Percentiles rank a stretch among this genome's conserved stretches.
Conservation (phyloP, 768 basidiomycete species). For the Boletus insuetus region DNA sequence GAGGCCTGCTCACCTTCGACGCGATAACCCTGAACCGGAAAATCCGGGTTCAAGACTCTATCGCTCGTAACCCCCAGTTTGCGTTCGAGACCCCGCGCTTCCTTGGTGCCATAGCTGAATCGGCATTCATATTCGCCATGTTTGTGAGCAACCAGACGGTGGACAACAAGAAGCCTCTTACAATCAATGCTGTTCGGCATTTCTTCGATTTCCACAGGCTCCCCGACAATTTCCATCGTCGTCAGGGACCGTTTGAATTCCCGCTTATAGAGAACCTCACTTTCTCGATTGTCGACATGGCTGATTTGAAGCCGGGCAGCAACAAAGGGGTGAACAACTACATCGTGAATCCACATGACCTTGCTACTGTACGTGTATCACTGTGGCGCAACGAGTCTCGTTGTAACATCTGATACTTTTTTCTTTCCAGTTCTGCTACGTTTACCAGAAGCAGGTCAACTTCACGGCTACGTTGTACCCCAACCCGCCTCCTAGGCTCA, state of each 20-base stretch:
- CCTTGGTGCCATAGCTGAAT: conserved; percentile 12
- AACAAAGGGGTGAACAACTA: conserved; percentile 16
- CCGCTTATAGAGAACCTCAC: background rate
- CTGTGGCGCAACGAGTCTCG: background rate
- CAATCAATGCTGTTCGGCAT: conserved; percentile 10
- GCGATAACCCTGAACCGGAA: conserved; percentile 13
- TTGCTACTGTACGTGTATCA: conserved; percentile 7
- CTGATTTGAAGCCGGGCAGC: conserved; percentile 7
- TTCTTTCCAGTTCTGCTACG: conserved; percentile 10
- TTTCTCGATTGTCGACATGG: background rate
- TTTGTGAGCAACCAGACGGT: conserved; percentile 22
- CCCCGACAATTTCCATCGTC: conserved; percentile 17
- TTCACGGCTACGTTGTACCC: conserved; percentile 19
- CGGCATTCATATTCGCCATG: conserved; percentile 16
- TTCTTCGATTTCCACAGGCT: conserved; percentile 14
- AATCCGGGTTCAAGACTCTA: conserved; percentile 20
- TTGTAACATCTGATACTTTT: background rate
- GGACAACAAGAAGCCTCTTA: background rate
- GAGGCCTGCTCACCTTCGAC: conserved; percentile 16
- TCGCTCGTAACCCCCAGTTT: conserved; percentile 20
- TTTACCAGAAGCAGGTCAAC: conserved; percentile 16
- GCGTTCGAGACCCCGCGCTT: conserved; percentile 15
- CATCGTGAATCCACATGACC: conserved; percentile 8
- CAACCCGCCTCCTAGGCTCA: conserved; percentile 5
- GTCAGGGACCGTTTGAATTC: conserved; percentile 7